A percentile compares a stretch with the other conserved stretches of the same genome.
Evolutionary conservation across 441 rosid genomes (phyloP).

Genomic region (Macaranga tanarius): DNA sequence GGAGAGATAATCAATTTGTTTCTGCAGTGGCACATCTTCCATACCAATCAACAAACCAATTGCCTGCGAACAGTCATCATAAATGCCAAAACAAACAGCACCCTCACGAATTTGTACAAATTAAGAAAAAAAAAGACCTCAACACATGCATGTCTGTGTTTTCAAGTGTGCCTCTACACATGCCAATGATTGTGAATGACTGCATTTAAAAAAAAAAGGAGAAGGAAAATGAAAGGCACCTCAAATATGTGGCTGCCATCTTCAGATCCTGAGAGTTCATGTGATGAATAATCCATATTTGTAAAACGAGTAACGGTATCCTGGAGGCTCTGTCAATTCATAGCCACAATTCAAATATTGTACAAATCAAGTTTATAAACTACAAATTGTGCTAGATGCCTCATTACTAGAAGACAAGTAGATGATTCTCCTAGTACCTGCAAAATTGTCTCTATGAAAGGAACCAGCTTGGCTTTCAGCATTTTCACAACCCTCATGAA

Average conservation of each 20-base stretch:
- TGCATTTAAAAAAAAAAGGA: not conserved
- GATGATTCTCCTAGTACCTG: slow-evolving; percentile 46
- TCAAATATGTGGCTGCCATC: slow-evolving; percentile 89
- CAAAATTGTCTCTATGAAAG: slow-evolving; percentile 76
- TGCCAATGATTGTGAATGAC: not conserved
- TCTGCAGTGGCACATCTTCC: slow-evolving; percentile 78
- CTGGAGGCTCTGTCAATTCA: slow-evolving; percentile 64
- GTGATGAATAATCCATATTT: slow-evolving; percentile 44
- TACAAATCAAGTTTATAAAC: not conserved
- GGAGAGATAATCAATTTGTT: slow-evolving; percentile 87
- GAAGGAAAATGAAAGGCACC: slow-evolving; percentile 38
- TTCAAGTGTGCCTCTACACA: not conserved
- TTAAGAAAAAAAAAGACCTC: not conserved
- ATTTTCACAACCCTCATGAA: slow-evolving; percentile 86
- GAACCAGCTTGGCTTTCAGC: slow-evolving; percentile 84
- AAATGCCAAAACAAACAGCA: slow-evolving; percentile 12
- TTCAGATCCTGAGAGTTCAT: slow-evolving; percentile 66
- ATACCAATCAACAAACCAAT: slow-evolving; percentile 88
- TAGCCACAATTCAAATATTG: slow-evolving; percentile 13
- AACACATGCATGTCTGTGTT: not conserved
- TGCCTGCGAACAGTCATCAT: slow-evolving; percentile 47
- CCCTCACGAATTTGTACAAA: not conserved
- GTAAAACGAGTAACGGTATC: slow-evolving; percentile 74
- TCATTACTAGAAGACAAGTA: slow-evolving; percentile 5
- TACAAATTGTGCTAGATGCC: not conserved